A percentile compares a stretch with the other conserved stretches of the same genome.
These are phyloP conservation scores for Aspergillus panamensis DNA, from an alignment of 495 filamentous ascomycete species.

Conservation along the genomic window DNA sequence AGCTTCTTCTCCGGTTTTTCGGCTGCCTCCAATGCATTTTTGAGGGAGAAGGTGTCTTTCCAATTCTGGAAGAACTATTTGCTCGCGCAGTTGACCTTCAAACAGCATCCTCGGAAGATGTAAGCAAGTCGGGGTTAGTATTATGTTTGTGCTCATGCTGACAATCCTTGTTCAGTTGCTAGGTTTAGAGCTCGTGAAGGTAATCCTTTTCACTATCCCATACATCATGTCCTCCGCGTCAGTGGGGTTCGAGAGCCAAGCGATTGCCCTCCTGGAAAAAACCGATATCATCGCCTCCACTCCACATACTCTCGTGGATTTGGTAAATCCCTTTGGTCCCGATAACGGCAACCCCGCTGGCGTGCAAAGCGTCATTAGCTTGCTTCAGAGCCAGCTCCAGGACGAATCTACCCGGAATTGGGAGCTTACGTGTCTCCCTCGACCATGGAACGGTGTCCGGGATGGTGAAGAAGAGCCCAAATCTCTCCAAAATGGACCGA, in stretches of 20 bases:
- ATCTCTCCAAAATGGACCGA: slow-evolving; percentile 52
- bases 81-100: slow-evolving; percentile 80
- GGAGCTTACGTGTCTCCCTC: slow-evolving; percentile 76
- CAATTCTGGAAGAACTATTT: slow-evolving; percentile 81
- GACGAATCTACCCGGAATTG: slow-evolving; percentile 65
- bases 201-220: slow-evolving; percentile 88
- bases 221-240: slow-evolving; percentile 78
- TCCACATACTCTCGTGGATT: slow-evolving; percentile 72
- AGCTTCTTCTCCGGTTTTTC: slow-evolving; percentile 82
- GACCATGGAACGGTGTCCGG: slow-evolving; percentile 65
- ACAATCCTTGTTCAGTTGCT: slow-evolving; percentile 37
- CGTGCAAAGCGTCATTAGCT: slow-evolving; percentile 68
- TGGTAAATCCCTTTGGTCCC: slow-evolving; percentile 77
- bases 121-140: slow-evolving; percentile 40
- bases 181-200: slow-evolving; percentile 89
- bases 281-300: slow-evolving; percentile 87
- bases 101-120: slow-evolving; percentile 85
- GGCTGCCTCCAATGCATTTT: slow-evolving; percentile 76
- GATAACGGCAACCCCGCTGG: slow-evolving; percentile 49
- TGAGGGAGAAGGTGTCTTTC: slow-evolving; percentile 82
- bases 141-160: slow-evolving; percentile 12
- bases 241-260: slow-evolving; percentile 62
- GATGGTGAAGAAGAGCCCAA: slow-evolving; percentile 35
- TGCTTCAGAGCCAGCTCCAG: slow-evolving; percentile 84
- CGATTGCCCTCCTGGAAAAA: slow-evolving; percentile 76